Evolutionary conservation across 23 red algal genomes (phyloP).

Genomic region (Pyropia haitanensis): DNA sequence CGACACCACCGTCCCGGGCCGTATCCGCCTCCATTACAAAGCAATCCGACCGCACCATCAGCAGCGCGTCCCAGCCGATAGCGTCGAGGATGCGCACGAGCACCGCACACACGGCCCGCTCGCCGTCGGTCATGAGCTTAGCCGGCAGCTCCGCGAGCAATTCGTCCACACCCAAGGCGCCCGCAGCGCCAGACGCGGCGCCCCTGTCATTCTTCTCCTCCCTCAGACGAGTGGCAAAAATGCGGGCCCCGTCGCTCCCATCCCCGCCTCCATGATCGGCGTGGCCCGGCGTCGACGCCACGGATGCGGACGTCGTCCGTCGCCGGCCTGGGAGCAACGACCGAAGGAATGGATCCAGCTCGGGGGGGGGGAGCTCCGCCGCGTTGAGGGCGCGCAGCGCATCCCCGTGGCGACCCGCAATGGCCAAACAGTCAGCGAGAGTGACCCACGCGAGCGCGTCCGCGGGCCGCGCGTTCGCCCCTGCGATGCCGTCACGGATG

Average conservation of each 20-base stretch:
- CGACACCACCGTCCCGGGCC: background rate
- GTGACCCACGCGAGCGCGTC: conserved; percentile 38
- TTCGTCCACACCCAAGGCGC: conserved; percentile 35
- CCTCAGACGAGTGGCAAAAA: conserved; percentile 23
- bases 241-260: conserved; percentile 30
- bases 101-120: conserved; percentile 56
- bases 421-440: conserved; percentile 45
- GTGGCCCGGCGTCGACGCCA: background rate
- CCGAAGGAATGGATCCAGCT: conserved; percentile 65
- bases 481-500: background rate
- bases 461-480: conserved; percentile 1
- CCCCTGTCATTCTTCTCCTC: conserved; percentile 53
- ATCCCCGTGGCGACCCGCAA: conserved; percentile 36
- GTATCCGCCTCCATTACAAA: conserved; percentile 95
- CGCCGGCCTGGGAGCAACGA: conserved; percentile 52
- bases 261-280: conserved; percentile 9
- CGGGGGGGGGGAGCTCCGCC: conserved; percentile 57
- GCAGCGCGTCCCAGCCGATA: conserved; percentile 82
- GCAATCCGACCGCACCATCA: conserved; percentile 56
- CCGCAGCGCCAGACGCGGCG: conserved; percentile 21
- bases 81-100: conserved; percentile 76
- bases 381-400: conserved; percentile 60
- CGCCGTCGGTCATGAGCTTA: conserved; percentile 62
- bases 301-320: conserved; percentile 19
- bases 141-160: conserved; percentile 64